phyloP scores from a whole-genome alignment of 352 stramenopile species.

The Globisporangium carolinianum region DNA sequence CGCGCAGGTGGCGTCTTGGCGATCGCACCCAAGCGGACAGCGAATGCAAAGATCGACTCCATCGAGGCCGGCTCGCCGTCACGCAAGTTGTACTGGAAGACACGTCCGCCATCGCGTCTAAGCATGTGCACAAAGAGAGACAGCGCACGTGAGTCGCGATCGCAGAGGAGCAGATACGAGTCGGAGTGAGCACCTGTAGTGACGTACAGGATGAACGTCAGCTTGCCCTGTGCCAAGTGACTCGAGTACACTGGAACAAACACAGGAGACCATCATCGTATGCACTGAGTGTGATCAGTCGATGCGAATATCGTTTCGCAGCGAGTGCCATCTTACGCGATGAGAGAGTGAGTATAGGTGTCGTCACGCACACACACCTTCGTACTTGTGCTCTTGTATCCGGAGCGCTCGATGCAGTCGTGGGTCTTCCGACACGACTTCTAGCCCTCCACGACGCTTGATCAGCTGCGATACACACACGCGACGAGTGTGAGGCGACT shows the following conservation, averaged over 20 bases:
- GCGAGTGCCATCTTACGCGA: too few relatives aligned
- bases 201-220: slow-evolving; percentile 56
- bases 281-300: too few relatives aligned
- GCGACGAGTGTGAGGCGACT: background rate
- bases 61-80: slow-evolving; percentile 34
- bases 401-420: slow-evolving; percentile 46
- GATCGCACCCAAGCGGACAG: slow-evolving; percentile 36
- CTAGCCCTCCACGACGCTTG: slow-evolving; percentile 43
- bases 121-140: background rate
- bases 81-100: slow-evolving; percentile 65
- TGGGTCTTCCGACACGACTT: slow-evolving; percentile 43
- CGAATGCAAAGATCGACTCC: slow-evolving; percentile 38
- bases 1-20: slow-evolving; percentile 24
- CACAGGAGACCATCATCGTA: too few relatives aligned
- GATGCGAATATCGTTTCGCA: too few relatives aligned
- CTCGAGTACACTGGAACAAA: slow-evolving; percentile 49
- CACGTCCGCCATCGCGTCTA: slow-evolving; percentile 35
- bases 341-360: too few relatives aligned
- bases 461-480: slow-evolving; percentile 20
- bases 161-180: background rate
- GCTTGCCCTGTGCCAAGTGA: slow-evolving; percentile 45
- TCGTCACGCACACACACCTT: slow-evolving; percentile 12
- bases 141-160: background rate
- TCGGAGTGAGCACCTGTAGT: background rate
- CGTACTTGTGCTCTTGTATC: slow-evolving; percentile 36